phyloP scores from a whole-genome alignment of 352 stramenopile species.

The Thalassiosira sp. region DNA sequence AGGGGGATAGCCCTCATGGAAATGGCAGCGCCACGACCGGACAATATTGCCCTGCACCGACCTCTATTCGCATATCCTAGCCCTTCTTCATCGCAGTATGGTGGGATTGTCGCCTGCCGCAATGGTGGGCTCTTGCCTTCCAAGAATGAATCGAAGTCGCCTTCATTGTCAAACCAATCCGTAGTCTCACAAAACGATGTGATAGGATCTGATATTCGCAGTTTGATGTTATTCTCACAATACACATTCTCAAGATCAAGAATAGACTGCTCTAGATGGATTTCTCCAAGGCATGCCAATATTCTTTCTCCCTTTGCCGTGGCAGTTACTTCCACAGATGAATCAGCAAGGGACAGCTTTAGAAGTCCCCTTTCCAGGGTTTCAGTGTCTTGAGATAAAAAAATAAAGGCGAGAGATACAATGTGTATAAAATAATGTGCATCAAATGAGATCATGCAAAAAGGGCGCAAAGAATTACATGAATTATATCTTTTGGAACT shows the following conservation, averaged over 20 bases:
- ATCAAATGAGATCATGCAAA: background rate
- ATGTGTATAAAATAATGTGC: background rate
- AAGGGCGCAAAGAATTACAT: background rate
- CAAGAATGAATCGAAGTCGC: constrained; percentile 60
- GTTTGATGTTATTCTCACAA: constrained; percentile 66
- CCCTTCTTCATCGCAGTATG: constrained; percentile 82
- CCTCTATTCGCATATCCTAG: constrained; percentile 58
- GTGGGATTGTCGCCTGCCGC: constrained; percentile 73
- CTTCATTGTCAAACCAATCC: constrained; percentile 73
- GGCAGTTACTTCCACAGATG: constrained; percentile 75
- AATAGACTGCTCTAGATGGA: constrained; percentile 84
- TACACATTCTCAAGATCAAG: constrained; percentile 77
- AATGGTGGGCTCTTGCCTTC: constrained; percentile 44
- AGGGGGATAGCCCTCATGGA: constrained; percentile 69
- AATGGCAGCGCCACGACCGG: constrained; percentile 68
- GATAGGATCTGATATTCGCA: constrained; percentile 80
- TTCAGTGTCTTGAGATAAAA: constrained; percentile 54
- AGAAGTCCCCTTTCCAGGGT: constrained; percentile 70
- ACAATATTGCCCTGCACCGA: constrained; percentile 63
- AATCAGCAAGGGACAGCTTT: constrained; percentile 77
- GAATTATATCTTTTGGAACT: constrained; percentile 8
- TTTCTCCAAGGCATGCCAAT: constrained; percentile 79
- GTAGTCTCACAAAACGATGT: constrained; percentile 82
- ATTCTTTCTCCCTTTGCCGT: constrained; percentile 79
- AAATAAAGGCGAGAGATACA: background rate